A percentile compares a stretch with the other conserved stretches of the same genome.
Conservation (phyloP, 192 early-diverging fungal genomes). For the Backusella luteola region DNA sequence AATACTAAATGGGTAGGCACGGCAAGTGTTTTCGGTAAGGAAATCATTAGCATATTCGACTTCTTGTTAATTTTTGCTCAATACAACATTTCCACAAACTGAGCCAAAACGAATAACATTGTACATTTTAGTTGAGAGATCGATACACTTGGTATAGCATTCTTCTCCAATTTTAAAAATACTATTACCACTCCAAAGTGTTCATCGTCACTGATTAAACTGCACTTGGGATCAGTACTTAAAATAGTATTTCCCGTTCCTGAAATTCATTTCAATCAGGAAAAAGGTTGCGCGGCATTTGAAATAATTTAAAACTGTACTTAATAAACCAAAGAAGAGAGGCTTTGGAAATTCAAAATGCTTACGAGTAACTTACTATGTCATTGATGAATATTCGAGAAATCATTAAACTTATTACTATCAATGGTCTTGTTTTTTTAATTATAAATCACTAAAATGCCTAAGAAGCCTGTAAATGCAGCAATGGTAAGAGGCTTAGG, state of each 20-base stretch:
- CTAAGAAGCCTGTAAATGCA: too few species aligned
- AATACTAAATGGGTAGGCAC: conserved; percentile 80
- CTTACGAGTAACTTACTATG: too few species aligned
- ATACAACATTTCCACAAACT: conserved; percentile 93
- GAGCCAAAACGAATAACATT: conserved; percentile 91
- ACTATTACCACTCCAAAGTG: conserved; percentile 94
- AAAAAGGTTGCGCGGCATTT: neutral
- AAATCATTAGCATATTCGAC: conserved; percentile 80
- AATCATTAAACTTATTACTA: too few species aligned
- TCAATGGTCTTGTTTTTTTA: too few species aligned
- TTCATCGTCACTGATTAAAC: conserved; percentile 97
- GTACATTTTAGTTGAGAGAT: conserved; percentile 92
- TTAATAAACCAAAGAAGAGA: conserved; percentile 67
- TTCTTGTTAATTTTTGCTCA: conserved; percentile 60
- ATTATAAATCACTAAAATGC: too few species aligned
- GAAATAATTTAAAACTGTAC: conserved; percentile 22
- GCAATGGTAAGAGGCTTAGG: too few species aligned
- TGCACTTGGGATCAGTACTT: conserved; percentile 87
- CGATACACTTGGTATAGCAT: conserved; percentile 95
- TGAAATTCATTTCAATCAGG: neutral
- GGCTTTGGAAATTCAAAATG: too few species aligned
- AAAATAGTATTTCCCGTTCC: conserved; percentile 94
- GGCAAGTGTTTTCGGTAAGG: conserved; percentile 93
- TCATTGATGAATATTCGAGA: too few species aligned
- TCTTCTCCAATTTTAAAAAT: conserved; percentile 98